Evolutionary conservation across 1,284 basidiomycete species (phyloP).

Genomic region (Wallemia ichthyophaga): DNA sequence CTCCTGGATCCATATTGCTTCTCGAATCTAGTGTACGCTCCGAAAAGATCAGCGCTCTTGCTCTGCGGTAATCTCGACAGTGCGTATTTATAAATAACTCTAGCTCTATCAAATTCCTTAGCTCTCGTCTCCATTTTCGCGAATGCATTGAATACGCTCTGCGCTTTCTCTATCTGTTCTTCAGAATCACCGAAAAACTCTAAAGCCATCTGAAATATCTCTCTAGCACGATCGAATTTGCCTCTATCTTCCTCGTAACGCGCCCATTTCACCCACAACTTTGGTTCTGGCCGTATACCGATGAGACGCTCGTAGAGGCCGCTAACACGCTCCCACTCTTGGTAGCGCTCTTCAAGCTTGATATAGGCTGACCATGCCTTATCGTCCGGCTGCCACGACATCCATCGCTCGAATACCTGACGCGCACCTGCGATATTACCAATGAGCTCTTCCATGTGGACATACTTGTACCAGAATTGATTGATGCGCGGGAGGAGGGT

Average conservation of each 20-base stretch:
- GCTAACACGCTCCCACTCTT: constrained; percentile 70
- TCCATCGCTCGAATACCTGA: constrained; percentile 96
- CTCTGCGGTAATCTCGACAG: constrained; percentile 64
- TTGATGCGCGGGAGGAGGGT: constrained; percentile 84
- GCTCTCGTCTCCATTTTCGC: constrained; percentile 90
- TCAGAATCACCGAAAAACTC: constrained; percentile 95
- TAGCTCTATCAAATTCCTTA: constrained; percentile 84
- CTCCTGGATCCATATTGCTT: constrained; percentile 80
- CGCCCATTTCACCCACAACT: constrained; percentile 84
- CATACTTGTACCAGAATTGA: constrained; percentile 93
- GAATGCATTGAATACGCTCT: constrained; percentile 81
- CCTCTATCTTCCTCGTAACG: constrained; percentile 88
- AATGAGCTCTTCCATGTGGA: constrained; percentile 87
- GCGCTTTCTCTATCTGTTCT: constrained; percentile 86
- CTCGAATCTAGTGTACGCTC: constrained; percentile 85
- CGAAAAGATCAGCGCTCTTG: constrained; percentile 56
- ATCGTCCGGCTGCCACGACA: constrained; percentile 98
- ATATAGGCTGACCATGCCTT: constrained; percentile 98
- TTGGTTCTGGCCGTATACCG: constrained; percentile 65
- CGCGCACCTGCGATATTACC: constrained; percentile 83
- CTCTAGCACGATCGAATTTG: constrained; percentile 53
- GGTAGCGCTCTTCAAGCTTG: constrained; percentile 80
- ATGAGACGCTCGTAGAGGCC: constrained; percentile 85
- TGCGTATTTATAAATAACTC: constrained; percentile 97
- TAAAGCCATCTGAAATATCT: constrained; percentile 86